Base-by-base conservation (phyloP, 192 early-diverging fungal genomes). In the Gonapodya prolifera region DNA sequence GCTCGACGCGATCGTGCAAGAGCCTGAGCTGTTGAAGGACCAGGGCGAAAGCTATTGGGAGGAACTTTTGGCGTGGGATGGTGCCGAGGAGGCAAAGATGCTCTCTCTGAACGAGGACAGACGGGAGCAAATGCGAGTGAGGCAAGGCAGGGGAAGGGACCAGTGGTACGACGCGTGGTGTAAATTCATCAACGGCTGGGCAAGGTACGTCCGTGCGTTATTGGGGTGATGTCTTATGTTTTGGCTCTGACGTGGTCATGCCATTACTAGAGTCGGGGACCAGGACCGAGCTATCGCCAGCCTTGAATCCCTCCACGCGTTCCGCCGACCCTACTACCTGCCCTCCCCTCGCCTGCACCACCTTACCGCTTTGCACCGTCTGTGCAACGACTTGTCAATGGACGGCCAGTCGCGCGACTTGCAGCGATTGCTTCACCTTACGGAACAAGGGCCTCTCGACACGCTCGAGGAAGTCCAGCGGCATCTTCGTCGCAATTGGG, bases 381-480 rank as follows among this genome's bases (percentile, higher is more conserved):
- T 73, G 8, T 73, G 71, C 31, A 2, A 29, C 8, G 71, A 73
- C 71, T 29, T 73, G 71, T 2, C 16, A 2, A 32, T 13, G 31
- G 71, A 73, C 31, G 71, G 71, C 31, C 2, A 73, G 2, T 8
- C 71, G 2, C 8, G 18, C 31, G 8, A 2, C 8, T 32, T 73
- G 31, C 18, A 29, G 8, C 18, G 32, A 16, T 29, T 73, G 18
- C 71, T 18, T 18, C 71, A 29, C 31, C 32, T 73, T 2, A 29
- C 32, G 8, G 28, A 18, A 8, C 28, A 73, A 13, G 71, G 32
- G 16, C 71, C 71, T 29, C 28, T 2, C 31, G 32, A 18, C 71
- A 8, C 71, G 8, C 32, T 73, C 18, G 71, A 73, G 71, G 71
- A 73, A 29, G 71, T 73, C 8, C 71, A 73, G 71, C 16, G 71